Evolutionary conservation across 768 basidiomycete genomes (phyloP).

Genomic region (Xerocomus brunneocitrinus): DNA sequence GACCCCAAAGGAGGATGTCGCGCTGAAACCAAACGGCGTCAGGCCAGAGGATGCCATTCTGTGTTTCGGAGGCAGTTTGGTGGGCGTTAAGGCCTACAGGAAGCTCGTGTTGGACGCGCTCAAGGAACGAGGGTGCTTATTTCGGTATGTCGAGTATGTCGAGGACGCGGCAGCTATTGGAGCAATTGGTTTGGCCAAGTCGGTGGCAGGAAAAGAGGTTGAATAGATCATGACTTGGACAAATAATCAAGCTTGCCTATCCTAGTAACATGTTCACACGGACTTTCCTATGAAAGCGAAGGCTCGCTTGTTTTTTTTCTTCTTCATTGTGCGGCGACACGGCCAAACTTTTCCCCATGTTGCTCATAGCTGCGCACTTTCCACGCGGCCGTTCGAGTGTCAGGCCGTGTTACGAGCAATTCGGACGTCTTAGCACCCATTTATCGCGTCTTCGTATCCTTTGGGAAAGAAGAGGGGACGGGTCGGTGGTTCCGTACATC

Average conservation of each 20-base stretch:
- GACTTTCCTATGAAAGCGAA: not conserved
- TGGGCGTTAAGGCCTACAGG: constrained; percentile 58
- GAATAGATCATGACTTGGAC: too few species aligned
- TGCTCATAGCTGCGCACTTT: constrained; percentile 70
- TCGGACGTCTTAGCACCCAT: constrained; percentile 81
- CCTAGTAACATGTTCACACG: constrained; percentile 21
- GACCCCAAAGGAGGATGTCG: constrained; percentile 36
- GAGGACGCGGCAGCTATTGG: constrained; percentile 66
- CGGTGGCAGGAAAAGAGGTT: not conserved
- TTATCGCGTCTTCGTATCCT: constrained; percentile 42
- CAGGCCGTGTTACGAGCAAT: constrained; percentile 74
- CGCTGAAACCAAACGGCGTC: constrained; percentile 35
- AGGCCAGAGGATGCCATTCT: constrained; percentile 55
- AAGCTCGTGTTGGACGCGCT: constrained; percentile 52
- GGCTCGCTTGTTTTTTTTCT: not conserved
- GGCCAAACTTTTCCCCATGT: constrained; percentile 81
- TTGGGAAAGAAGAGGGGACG: constrained; percentile 48
- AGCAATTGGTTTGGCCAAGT: constrained; percentile 49
- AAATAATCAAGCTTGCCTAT: constrained; percentile 6
- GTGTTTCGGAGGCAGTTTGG: constrained; percentile 78
- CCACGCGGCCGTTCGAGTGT: constrained; percentile 84
- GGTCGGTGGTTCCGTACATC: constrained; percentile 69
- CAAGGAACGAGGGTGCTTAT: constrained; percentile 52
- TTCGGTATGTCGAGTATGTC: constrained; percentile 62
- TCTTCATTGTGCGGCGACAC: constrained; percentile 74